phyloP scores from a whole-genome alignment of 129 eudicot genomes.

The Flaveria linearis region DNA sequence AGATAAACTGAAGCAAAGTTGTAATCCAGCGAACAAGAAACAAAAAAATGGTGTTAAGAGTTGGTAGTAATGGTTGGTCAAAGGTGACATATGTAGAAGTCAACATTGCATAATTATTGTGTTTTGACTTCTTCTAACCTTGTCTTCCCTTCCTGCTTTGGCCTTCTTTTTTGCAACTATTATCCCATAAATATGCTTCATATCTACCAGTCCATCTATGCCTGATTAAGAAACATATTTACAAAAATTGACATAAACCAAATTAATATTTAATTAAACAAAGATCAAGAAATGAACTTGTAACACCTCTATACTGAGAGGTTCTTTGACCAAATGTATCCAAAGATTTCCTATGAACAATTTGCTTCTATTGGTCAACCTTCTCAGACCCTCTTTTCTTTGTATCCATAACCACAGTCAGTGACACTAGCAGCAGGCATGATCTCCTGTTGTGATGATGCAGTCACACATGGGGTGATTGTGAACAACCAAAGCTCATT shows the following conservation, averaged over 20 bases:
- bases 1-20: slow-evolving; percentile 55
- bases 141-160: slow-evolving; percentile 95
- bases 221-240: slow-evolving; percentile 38
- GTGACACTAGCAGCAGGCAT: slow-evolving; percentile 44
- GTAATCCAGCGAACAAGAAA: slow-evolving; percentile 37
- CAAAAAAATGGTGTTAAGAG: slow-evolving; percentile 30
- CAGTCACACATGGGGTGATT: slow-evolving; percentile 69
- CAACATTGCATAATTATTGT: slow-evolving; percentile 25
- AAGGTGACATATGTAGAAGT: slow-evolving; percentile 28
- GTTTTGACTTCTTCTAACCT: slow-evolving; percentile 51
- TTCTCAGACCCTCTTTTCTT: slow-evolving; percentile 83
- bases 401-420: slow-evolving; percentile 59
- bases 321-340: slow-evolving; percentile 98
- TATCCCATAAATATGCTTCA: slow-evolving; percentile 95
- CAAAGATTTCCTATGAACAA: slow-evolving; percentile 91
- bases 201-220: slow-evolving; percentile 97
- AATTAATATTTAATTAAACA: neutral
- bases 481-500: slow-evolving; percentile 81
- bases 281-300: slow-evolving; percentile 43
- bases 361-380: slow-evolving; percentile 65
- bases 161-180: slow-evolving; percentile 97
- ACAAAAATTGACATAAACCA: neutral
- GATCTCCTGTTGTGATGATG: slow-evolving; percentile 50
- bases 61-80: slow-evolving; percentile 30
- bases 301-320: slow-evolving; percentile 96